phyloP scores from a whole-genome alignment of 306 rosid species.

The Casuarina glauca region DNA sequence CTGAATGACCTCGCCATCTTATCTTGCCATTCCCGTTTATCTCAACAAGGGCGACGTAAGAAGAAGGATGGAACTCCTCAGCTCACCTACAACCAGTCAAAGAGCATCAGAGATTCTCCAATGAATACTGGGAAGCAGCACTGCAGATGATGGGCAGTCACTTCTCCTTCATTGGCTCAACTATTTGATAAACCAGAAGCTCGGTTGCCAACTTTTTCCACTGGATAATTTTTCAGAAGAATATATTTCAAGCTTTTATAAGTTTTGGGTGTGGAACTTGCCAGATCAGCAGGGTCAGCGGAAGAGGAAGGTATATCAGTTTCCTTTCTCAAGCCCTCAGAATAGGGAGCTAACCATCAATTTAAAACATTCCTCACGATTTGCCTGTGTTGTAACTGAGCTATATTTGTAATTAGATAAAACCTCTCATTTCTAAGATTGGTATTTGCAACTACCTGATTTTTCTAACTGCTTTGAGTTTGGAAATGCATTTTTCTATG shows the following conservation, averaged over 20 bases:
- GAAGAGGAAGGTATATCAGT: constrained; percentile 46
- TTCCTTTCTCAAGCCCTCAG: constrained; percentile 41
- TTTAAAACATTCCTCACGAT: constrained; percentile 44
- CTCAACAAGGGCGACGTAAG: constrained; percentile 83
- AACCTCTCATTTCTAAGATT: constrained; percentile 39
- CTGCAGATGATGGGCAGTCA: constrained; percentile 39
- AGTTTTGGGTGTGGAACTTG: constrained; percentile 50
- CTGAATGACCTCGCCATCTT: constrained; percentile 82
- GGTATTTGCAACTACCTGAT: constrained; percentile 40
- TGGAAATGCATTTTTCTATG: constrained; percentile 24
- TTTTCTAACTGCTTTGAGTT: constrained; percentile 31
- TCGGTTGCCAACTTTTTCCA: constrained; percentile 38
- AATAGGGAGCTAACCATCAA: constrained; percentile 56
- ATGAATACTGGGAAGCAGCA: constrained; percentile 70
- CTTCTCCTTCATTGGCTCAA: constrained; percentile 33
- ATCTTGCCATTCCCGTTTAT: constrained; percentile 67
- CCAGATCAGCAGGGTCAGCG: constrained; percentile 49
- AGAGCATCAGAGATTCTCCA: constrained; percentile 78
- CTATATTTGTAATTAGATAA: constrained; percentile 51
- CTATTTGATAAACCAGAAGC: constrained; percentile 41
- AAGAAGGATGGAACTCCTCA: constrained; percentile 80
- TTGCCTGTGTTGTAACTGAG: constrained; percentile 59
- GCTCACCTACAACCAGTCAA: constrained; percentile 62
- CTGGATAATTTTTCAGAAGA: constrained; percentile 44
- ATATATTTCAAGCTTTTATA: constrained; percentile 49